Base-by-base conservation (phyloP, 371 early-diverging fungal genomes). In the Circinella minor region DNA sequence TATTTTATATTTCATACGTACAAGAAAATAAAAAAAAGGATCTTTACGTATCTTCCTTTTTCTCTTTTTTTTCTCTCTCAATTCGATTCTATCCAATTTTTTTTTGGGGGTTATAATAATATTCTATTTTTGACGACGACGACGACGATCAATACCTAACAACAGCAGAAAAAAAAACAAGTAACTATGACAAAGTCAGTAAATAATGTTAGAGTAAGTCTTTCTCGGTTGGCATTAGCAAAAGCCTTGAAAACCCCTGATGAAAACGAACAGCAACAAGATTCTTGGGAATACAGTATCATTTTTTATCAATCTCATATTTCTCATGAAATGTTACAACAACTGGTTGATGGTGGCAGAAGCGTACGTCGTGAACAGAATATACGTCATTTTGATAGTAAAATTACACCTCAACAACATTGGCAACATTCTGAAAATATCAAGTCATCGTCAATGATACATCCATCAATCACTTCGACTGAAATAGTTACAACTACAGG, bases 171-270 rank as follows among this genome's bases (percentile, higher is more conserved):
- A 27, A 27, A 27, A 27, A 27, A 27, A 27, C 27, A 27, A 27
- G 27, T 27, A 27, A 27, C 27, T 27, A 27, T 27, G 27, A 82
- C 64, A 60, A 66, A 15, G 27, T 27, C 27, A 43, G 43, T 43
- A 6, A 77, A 84, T 36, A 79, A 84, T 34, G 73, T 84, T 36
- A 75, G 78, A 36, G 81, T 82, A 55, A 81, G 77, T 55, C 61
- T 82, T 20, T 84, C 85, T 65, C 76, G 83, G 14, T 66, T 83
- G 54, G 81, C 81, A 6, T 71, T 83, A 27, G 83, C 83, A 17
- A 81, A 79, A 66, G 83, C 83, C 17, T 81, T 83, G 34, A 81
- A 79, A 54, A 81, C 81, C 8, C 79, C 80, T 15, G 83, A 83
- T 67, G 72, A 70, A 15, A 77, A 51, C 15, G n/a, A n/a, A 51